phyloP scores from a whole-genome alignment of 495 filamentous ascomycete genomes.

The Tirmania nivea region DNA sequence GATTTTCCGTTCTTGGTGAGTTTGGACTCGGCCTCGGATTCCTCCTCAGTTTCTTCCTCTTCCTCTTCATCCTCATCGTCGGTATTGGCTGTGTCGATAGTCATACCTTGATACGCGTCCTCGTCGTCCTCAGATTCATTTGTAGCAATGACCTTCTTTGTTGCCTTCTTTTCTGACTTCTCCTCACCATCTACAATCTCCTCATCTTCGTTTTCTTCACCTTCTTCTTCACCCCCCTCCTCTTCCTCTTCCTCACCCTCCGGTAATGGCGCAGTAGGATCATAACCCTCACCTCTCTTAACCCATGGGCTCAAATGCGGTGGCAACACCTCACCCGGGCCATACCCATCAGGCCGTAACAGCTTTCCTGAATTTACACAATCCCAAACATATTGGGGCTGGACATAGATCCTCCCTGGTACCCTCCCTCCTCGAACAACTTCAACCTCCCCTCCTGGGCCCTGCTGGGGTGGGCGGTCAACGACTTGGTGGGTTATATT shows the following conservation, averaged over 20 bases:
- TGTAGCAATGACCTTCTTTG: slow-evolving; percentile 3
- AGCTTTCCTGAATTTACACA: slow-evolving; percentile 75
- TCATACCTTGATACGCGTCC: slow-evolving; percentile 2
- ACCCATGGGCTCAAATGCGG: slow-evolving; percentile 95
- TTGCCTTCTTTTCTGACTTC: slow-evolving; percentile 21
- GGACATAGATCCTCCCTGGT: slow-evolving; percentile 73
- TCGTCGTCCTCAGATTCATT: slow-evolving; percentile 25
- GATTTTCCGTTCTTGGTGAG: too few species aligned
- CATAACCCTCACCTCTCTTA: slow-evolving; percentile 68
- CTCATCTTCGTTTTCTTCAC: slow-evolving; percentile 18
- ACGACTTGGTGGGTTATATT: slow-evolving; percentile 92
- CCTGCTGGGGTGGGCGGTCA: slow-evolving; percentile 51
- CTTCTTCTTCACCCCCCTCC: slow-evolving; percentile 27
- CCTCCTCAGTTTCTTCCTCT: slow-evolving; percentile 16
- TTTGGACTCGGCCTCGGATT: background rate
- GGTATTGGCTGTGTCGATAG: background rate
- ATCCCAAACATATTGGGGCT: slow-evolving; percentile 98
- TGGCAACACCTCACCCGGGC: slow-evolving; percentile 67
- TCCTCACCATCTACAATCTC: slow-evolving; percentile 18
- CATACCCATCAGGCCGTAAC: slow-evolving; percentile 70
- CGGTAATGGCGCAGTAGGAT: slow-evolving; percentile 51
- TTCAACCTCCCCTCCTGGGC: slow-evolving; percentile 30
- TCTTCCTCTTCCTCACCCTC: slow-evolving; percentile 37
- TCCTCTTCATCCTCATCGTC: slow-evolving; percentile 23
- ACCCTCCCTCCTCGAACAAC: slow-evolving; percentile 35